These are phyloP conservation scores for Nemophila menziesii DNA, from an alignment of 257 asterid genomes.

Conservation along the genomic window DNA sequence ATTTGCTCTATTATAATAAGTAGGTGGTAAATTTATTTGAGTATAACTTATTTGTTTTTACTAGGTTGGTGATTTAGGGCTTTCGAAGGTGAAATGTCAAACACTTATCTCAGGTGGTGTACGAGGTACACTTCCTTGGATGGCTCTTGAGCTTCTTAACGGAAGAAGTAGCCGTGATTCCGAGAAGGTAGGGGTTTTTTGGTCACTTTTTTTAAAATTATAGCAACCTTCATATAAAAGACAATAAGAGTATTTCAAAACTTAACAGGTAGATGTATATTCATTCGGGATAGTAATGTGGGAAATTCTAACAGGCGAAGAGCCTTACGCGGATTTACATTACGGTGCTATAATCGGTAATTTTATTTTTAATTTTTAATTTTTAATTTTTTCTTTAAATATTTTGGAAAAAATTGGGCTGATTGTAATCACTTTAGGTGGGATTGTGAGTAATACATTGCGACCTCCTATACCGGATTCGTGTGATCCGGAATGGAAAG, in stretches of 20 bases:
- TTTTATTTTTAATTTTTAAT: neutral
- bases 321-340: slow-evolving; percentile 3
- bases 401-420: neutral
- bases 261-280: slow-evolving; percentile 2
- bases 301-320: slow-evolving; percentile 7
- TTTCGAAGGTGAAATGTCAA: neutral
- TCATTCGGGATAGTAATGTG: slow-evolving; percentile 3
- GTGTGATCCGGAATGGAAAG: slow-evolving; percentile 68
- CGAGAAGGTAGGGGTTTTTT: neutral
- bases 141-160: slow-evolving; percentile 5
- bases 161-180: slow-evolving; percentile 2
- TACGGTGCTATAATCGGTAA: slow-evolving; percentile 3
- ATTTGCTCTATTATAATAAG: too few relatives aligned
- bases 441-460: slow-evolving; percentile 87
- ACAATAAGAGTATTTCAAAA: too few relatives aligned
- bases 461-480: slow-evolving; percentile 81
- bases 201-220: neutral
- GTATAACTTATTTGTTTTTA: neutral
- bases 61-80: slow-evolving; percentile 11
- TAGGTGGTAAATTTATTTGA: too few relatives aligned
- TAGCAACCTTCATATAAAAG: too few relatives aligned
- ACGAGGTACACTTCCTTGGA: slow-evolving; percentile 7
- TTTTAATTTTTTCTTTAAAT: neutral
- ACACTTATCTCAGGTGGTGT: slow-evolving; percentile 3
- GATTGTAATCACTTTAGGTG: slow-evolving; percentile 33